A percentile compares a stretch with the other conserved stretches of the same genome.
Conservation (phyloP, 495 filamentous ascomycete genomes). For the Chlorociboria aeruginascens region DNA sequence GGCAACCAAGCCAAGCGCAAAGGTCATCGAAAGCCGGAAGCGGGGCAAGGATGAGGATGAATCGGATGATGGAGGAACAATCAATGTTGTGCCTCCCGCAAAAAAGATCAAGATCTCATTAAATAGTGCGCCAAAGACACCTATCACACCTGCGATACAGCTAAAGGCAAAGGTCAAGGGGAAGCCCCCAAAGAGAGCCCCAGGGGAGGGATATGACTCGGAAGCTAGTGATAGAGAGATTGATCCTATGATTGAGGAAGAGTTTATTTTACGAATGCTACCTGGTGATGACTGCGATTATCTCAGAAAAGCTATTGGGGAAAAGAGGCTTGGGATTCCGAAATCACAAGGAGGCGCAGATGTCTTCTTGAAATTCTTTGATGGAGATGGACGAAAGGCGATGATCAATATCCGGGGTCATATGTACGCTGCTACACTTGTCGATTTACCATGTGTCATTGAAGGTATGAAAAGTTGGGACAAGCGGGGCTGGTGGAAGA, state of each 20-base stretch:
- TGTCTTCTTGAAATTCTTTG: slow-evolving; percentile 68
- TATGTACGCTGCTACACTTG: slow-evolving; percentile 67
- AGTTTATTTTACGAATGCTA: slow-evolving; percentile 79
- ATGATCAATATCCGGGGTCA: slow-evolving; percentile 55
- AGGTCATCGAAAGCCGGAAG: slow-evolving; percentile 26
- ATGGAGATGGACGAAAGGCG: slow-evolving; percentile 60
- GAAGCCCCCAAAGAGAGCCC: slow-evolving; percentile 48
- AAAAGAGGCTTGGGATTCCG: slow-evolving; percentile 57
- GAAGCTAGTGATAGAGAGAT: slow-evolving; percentile 82
- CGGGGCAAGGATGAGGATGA: slow-evolving; percentile 31
- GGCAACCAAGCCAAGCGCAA: slow-evolving; percentile 34
- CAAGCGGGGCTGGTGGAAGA: slow-evolving; percentile 82
- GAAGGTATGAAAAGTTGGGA: slow-evolving; percentile 98
- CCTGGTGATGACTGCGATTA: slow-evolving; percentile 79
- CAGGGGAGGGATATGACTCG: slow-evolving; percentile 90
- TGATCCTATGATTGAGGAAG: slow-evolving; percentile 78
- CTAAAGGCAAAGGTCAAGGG: slow-evolving; percentile 45
- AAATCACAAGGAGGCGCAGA: slow-evolving; percentile 50
- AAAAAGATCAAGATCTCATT: slow-evolving; percentile 32
- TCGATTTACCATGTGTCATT: slow-evolving; percentile 84
- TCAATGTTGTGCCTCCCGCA: slow-evolving; percentile 13
- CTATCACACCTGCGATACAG: slow-evolving; percentile 23
- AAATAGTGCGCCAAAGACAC: slow-evolving; percentile 18
- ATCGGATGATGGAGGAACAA: slow-evolving; percentile 26
- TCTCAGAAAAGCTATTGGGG: slow-evolving; percentile 55